Base-by-base conservation (phyloP, 306 rosid species). In the Hippophae tibetana region DNA sequence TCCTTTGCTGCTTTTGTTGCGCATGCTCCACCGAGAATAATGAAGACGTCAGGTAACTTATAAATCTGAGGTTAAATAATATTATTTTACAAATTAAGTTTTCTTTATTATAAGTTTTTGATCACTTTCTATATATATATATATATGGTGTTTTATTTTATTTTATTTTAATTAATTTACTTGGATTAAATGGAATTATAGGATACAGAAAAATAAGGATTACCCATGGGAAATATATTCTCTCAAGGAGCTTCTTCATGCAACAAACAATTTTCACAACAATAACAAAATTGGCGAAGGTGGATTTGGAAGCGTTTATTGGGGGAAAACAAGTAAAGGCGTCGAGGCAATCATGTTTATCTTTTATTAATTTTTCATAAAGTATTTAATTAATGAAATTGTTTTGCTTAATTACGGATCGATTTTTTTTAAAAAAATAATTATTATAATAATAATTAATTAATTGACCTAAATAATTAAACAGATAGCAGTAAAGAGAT, bases 221-320 rank as follows among this genome's bases (percentile, higher is more conserved):
- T 92, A 85, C 66, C 89, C 92, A 26, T 92, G 98, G 98, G 92
- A 92, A 43, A 69, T 68, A 58, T 92, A 85, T 82, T 73, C 76
- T 13, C 83, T 87, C 66, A 85, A 85, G 79, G 95, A 92, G 73
- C 84, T 92, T 72, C 81, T 87, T 65, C 92, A 83, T 7, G 89
- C 95, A 57, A 92, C 98, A 61, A 83, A 85, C 69, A 87, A 77
- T 50, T 92, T 92, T 69, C 85, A 84, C 64, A 77, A 83, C 62
- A 86, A 87, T 8, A 81, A 81, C 78, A 87, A 85, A 70, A 92
- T 90, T 10, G 98, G 96, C 45, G 98, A 90, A 48, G 96, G 98
- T 48, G 95, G 96, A 10, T 87, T 90, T 58, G 98, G 98, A 71
- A 87, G 95, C 55, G 96, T 87, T 62, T 85, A 83, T 74, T 76